These are phyloP conservation scores for Dictyostelium discoideum DNA, from an alignment of 78 protist genomes.

Conservation along the genomic window DNA sequence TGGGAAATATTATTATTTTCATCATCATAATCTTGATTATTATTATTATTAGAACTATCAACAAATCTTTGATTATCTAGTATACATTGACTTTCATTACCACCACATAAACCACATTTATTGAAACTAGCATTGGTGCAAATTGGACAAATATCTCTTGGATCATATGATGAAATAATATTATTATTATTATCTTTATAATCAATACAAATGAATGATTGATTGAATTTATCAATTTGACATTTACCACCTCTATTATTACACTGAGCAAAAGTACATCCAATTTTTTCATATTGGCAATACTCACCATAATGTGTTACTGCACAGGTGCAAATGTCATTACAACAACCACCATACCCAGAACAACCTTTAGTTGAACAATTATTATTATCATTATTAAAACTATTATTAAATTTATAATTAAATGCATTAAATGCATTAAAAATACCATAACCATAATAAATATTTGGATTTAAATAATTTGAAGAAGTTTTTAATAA, in stretches of 20 bases:
- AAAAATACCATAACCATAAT: constrained; percentile 50
- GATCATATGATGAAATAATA: background rate
- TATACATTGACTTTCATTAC: background rate
- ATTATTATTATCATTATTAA: background rate
- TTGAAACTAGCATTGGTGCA: background rate
- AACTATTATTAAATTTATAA: background rate
- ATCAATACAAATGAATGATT: background rate
- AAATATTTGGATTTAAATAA: background rate
- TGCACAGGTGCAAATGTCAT: background rate
- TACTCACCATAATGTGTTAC: background rate
- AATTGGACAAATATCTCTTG: background rate
- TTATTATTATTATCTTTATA: background rate
- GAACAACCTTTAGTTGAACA: background rate
- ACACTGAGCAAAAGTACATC: background rate
- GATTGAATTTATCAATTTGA: background rate
- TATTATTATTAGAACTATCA: background rate
- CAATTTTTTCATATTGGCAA: background rate
- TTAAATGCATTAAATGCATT: constrained; percentile 25
- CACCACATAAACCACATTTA: constrained; percentile 57
- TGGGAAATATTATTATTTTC: background rate
- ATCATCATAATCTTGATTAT: background rate
- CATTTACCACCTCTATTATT: constrained; percentile 46
- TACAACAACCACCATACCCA: constrained; percentile 7
- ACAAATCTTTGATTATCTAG: background rate
- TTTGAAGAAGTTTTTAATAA: background rate